Evolutionary conservation across 345 rosid genomes (phyloP), one percentile per base, ranked within the genome.

Genomic region (Passiflora organensis): DNA sequence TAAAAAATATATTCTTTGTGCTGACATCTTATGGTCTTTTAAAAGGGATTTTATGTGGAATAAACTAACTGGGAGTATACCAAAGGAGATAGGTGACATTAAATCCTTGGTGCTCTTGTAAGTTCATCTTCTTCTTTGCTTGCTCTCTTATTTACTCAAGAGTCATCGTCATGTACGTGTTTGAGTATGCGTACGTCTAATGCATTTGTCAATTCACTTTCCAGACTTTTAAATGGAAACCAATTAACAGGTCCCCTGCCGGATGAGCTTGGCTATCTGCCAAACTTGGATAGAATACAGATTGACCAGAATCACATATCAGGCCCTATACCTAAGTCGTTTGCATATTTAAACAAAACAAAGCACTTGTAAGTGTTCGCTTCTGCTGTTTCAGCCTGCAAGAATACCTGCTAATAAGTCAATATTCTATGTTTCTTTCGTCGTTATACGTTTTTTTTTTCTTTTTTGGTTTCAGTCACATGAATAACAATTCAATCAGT

Each of bases 11-110:
- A 4, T 39, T 39, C 5, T 13, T 41, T 3, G 13, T 41, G 13
- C 13, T 41, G 43, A 41, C 43, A 15, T 9, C n/a, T 41, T 6
- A 48, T 60, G 38, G 21, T 60, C 52, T 64, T 72, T 16, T 34
- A 64, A 32, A 55, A 93, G 99, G 82, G 95, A 87, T 68, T 86
- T 93, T 68, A 93, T 93, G 99, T 93, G 99, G 99, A 93, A 93
- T 77, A 56, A 56, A 18, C 66, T 93, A 15, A 80, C 57, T 43
- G 99, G 99, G 42, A 78, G 76, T 43, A 84, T 93, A 72, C 99
- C 99, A 0, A 85, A 81, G 70, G 96, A 89, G 76, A 86, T 93
- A 55, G 96, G 96, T 53, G 77, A 82, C 60, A 77, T 93, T 36
- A 77, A 70, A 62, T 62, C 99, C 58, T 66, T 93, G 69, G 34